phyloP scores from a whole-genome alignment of 2,329 filamentous ascomycete species.

The Basipetospora sp. region DNA sequence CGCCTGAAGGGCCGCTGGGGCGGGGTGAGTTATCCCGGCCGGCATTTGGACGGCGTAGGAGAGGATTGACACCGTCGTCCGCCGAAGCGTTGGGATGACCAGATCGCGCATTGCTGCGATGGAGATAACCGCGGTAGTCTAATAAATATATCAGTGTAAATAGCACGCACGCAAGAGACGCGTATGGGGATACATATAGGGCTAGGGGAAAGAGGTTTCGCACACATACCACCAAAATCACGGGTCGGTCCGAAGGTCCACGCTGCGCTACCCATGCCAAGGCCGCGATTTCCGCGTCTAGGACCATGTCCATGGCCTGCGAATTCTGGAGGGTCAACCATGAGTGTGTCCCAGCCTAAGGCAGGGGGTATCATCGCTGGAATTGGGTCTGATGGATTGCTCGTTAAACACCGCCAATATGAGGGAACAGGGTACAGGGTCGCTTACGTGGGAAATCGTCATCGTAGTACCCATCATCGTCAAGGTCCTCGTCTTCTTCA shows the following conservation, averaged over 20 bases:
- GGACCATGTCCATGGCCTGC: not conserved
- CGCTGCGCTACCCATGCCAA: conserved; percentile 17
- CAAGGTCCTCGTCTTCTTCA: conserved; percentile 57
- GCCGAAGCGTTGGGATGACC: conserved; percentile 39
- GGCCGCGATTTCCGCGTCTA: not conserved
- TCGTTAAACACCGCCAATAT: conserved; percentile 3
- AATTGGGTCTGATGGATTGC: conserved; percentile 21
- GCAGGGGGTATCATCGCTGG: conserved; percentile 29
- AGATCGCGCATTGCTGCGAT: conserved; percentile 34
- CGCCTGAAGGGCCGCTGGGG: conserved; percentile 28
- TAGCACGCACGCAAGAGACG: too few species aligned
- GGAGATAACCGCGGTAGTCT: conserved; percentile 37
- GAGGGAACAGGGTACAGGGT: too few species aligned
- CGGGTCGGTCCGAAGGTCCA: conserved; percentile 26
- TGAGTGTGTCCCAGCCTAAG: conserved; percentile 39
- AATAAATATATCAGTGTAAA: conserved; percentile 6
- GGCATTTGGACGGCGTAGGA: conserved; percentile 51
- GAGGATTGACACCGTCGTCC: conserved; percentile 76
- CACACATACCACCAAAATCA: conserved; percentile 34
- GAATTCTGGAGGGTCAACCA: conserved; percentile 8
- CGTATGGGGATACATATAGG: too few species aligned
- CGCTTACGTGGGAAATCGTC: conserved; percentile 43
- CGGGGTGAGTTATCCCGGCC: conserved; percentile 33
- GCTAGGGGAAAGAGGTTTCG: conserved; percentile 5
- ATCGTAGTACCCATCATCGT: conserved; percentile 51